Percentiles rank a stretch among this genome's conserved stretches.
phyloP scores from a whole-genome alignment of 768 basidiomycete species.

The Russula lepida region DNA sequence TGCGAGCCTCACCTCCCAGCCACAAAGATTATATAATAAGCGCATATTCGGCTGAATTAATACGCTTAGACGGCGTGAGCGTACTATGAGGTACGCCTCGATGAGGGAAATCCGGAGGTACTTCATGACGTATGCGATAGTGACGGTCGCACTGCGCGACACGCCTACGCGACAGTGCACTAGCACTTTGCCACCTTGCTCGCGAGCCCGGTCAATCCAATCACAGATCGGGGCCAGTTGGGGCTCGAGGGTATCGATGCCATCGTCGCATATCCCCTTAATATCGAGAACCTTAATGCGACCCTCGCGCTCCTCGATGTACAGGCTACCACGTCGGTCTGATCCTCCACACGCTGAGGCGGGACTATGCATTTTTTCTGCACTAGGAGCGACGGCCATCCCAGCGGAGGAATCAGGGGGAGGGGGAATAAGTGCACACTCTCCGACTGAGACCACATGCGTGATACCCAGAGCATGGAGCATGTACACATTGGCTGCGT shows the following conservation, averaged over 20 bases:
- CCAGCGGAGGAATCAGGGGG: slow-evolving; percentile 24
- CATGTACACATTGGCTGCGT: slow-evolving; percentile 93
- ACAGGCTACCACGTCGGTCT: slow-evolving; percentile 62
- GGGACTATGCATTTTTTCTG: not conserved
- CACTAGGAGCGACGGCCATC: not conserved
- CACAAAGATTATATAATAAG: slow-evolving; percentile 88
- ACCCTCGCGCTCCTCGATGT: slow-evolving; percentile 82
- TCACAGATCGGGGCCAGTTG: slow-evolving; percentile 82
- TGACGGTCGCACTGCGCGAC: slow-evolving; percentile 86
- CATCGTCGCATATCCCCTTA: slow-evolving; percentile 90
- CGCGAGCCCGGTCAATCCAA: slow-evolving; percentile 85
- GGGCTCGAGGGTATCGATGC: slow-evolving; percentile 88
- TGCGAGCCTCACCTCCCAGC: slow-evolving; percentile 94
- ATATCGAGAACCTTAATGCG: slow-evolving; percentile 88
- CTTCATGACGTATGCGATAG: slow-evolving; percentile 98
- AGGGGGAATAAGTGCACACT: slow-evolving; percentile 84
- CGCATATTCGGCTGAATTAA: slow-evolving; percentile 94
- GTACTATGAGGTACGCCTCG: slow-evolving; percentile 88
- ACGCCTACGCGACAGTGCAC: slow-evolving; percentile 99
- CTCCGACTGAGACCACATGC: slow-evolving; percentile 94
- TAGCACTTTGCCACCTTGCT: slow-evolving; percentile 79
- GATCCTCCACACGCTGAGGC: slow-evolving; percentile 39
- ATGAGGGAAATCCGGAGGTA: slow-evolving; percentile 77
- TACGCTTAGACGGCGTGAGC: slow-evolving; percentile 82
- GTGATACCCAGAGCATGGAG: slow-evolving; percentile 92